A percentile compares a stretch with the other conserved stretches of the same genome.
These are phyloP conservation scores for Apophysomyces ossiformis DNA, from an alignment of 371 early-diverging fungal genomes.

Conservation along the genomic window DNA sequence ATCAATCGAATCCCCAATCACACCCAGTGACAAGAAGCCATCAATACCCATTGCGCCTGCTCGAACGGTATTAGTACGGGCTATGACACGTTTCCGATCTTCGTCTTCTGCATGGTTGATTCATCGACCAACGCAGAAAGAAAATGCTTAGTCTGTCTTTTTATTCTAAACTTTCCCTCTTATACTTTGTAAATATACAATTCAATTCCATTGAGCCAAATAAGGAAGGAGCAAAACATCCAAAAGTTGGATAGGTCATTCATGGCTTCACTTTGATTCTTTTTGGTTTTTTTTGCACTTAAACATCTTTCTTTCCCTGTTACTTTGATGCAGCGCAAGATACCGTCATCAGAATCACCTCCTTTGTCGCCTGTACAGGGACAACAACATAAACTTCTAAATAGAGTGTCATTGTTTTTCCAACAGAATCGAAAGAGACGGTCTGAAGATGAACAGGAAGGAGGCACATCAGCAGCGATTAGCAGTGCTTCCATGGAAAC, in stretches of 20 bases:
- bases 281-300: not conserved
- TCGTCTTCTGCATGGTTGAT: slow-evolving; percentile 1
- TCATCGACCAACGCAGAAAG: slow-evolving; percentile 1
- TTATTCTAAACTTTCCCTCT: not conserved
- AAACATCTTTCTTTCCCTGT: slow-evolving; percentile 1
- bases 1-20: not conserved
- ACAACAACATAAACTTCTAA: slow-evolving; percentile 23
- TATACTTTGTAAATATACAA: not conserved
- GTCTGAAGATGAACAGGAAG: slow-evolving; percentile 6
- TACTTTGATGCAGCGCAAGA: slow-evolving; percentile 6
- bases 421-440: slow-evolving; percentile 15
- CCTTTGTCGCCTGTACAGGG: slow-evolving; percentile 13
- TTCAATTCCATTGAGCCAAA: not conserved
- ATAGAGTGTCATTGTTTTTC: slow-evolving; percentile 29
- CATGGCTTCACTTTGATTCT: not conserved
- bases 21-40: slow-evolving; percentile 4
- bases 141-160: not conserved
- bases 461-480: not conserved
- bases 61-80: slow-evolving; percentile 4
- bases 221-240: slow-evolving; percentile 18
- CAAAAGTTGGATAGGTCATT: not conserved
- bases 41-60: slow-evolving; percentile 4
- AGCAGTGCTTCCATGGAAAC: slow-evolving; percentile 5
- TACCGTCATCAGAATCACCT: not conserved
- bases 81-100: slow-evolving; percentile 5